Conservation (phyloP, 2,329 filamentous ascomycete species). For the Colletotrichum plurivorum region DNA sequence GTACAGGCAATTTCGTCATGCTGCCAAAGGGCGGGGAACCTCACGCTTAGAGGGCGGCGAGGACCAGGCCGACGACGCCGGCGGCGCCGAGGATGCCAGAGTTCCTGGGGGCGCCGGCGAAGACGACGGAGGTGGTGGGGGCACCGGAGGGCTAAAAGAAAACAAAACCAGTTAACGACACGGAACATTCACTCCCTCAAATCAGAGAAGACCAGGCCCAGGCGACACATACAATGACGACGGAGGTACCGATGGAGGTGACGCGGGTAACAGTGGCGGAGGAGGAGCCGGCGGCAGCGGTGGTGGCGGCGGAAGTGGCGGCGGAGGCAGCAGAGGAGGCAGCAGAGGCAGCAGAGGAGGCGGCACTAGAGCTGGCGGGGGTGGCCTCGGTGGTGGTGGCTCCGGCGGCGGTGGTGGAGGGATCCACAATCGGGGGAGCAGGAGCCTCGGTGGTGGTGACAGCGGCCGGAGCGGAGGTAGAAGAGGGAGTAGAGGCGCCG, state of each 20-base stretch:
- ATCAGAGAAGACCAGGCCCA: conserved; percentile 30
- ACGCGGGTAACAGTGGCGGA: conserved; percentile 19
- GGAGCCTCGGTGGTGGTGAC: conserved; percentile 9
- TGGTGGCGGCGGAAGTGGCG: conserved; percentile 7
- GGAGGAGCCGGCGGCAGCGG: conserved; percentile 7
- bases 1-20: conserved; percentile 4
- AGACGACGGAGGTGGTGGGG: conserved; percentile 27
- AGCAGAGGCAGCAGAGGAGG: background rate
- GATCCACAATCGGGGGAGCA: background rate
- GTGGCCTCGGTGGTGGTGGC: background rate
- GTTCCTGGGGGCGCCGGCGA: conserved; percentile 34
- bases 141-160: conserved; percentile 28
- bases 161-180: conserved; percentile 11
- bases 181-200: background rate
- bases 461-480: conserved; percentile 17
- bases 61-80: conserved; percentile 21
- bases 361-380: too few species aligned
- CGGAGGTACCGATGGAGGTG: conserved; percentile 32
- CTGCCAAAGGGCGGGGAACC: background rate
- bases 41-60: conserved; percentile 21
- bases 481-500: conserved; percentile 1
- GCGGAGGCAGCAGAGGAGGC: conserved; percentile 5
- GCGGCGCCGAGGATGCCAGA: conserved; percentile 17
- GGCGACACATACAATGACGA: conserved; percentile 33
- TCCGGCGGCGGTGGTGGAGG: background rate